Base-by-base conservation (phyloP, 2,329 filamentous ascomycete genomes). In the Colletotrichum eremochloae region DNA sequence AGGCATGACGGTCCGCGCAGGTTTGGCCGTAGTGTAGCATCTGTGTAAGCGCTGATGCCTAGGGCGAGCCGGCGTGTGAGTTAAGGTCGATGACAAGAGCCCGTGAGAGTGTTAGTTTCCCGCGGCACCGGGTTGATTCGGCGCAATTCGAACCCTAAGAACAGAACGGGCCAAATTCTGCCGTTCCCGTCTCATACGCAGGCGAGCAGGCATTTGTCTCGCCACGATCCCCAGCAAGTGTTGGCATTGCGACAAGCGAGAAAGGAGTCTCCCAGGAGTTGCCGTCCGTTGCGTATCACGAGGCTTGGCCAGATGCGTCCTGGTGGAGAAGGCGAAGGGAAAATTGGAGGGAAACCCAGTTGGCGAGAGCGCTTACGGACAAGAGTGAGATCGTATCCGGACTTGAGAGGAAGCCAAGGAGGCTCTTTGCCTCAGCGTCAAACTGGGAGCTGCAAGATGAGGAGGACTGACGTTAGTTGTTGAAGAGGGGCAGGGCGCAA, bases 391-490 rank as follows among this genome's bases (percentile, higher is more conserved):
- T 68, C 50, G 57, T 71, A 63, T 68, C 68, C 68, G 68, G 48
- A 68, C 42, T 50, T 24, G 40, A 15, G n/a, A 46, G 11, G 15
- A 66, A 33, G 44, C n/a, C 56, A 50, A 48, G 40, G n/a, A 36
- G 33, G 58, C 38, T 63, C 40, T 38, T 46, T 67, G 68, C n/a
- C 42, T 62, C 44, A 33, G 48, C 50, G 68, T 44, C 33, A 36
- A 56, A 38, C 38, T 31, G n/a, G 9, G 20, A n/a, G 36, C 69
- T 69, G 69, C 69, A 69, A 64, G 66, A 69, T 72, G 66, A 69
- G 53, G 58, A 69, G 46, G n/a, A 64, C 57, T 69, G 69, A 64
- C 66, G 69, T 72, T 72, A 55, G 24, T 58, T 48, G 42, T 44
- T 48, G 66, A 44, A 56, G 60, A 48, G 44, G 65, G 40, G 65